Evolutionary conservation across 345 rosid species (phyloP).

Genomic region (Euphorbia peplus): DNA sequence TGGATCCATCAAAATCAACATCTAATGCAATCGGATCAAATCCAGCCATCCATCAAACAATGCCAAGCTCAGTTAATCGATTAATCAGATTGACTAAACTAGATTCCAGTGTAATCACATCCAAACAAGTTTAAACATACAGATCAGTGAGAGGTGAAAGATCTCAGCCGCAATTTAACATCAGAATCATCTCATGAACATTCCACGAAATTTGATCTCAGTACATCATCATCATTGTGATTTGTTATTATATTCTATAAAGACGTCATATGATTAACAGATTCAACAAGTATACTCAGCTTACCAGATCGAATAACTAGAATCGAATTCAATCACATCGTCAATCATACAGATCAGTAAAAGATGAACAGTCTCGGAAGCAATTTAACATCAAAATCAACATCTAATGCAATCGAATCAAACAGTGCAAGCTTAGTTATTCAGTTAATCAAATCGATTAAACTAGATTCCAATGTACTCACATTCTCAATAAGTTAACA

Average conservation of each 20-base stretch:
- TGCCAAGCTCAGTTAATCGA: too few relatives aligned
- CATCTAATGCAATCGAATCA: too few relatives aligned
- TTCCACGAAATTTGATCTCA: too few relatives aligned
- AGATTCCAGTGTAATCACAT: not conserved
- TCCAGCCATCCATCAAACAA: too few relatives aligned
- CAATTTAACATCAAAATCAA: not conserved
- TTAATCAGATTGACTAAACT: not conserved
- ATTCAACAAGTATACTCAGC: too few relatives aligned
- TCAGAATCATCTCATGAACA: not conserved
- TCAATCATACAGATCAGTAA: too few relatives aligned
- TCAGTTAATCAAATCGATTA: not conserved
- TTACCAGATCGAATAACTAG: not conserved
- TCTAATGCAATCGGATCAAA: not conserved
- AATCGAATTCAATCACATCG: not conserved
- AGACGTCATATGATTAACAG: too few relatives aligned
- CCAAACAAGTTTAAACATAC: not conserved
- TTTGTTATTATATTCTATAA: too few relatives aligned
- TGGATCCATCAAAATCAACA: not conserved
- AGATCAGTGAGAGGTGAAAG: not conserved
- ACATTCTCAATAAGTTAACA: too few relatives aligned
- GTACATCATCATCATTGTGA: too few relatives aligned
- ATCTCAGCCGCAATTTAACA: too few relatives aligned
- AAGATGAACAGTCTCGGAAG: not conserved
- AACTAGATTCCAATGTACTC: not conserved
- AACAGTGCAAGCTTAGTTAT: too few relatives aligned